These are phyloP conservation scores for Colletotrichum plurivorum DNA, from an alignment of 2,329 filamentous ascomycete species.

Conservation along the genomic window DNA sequence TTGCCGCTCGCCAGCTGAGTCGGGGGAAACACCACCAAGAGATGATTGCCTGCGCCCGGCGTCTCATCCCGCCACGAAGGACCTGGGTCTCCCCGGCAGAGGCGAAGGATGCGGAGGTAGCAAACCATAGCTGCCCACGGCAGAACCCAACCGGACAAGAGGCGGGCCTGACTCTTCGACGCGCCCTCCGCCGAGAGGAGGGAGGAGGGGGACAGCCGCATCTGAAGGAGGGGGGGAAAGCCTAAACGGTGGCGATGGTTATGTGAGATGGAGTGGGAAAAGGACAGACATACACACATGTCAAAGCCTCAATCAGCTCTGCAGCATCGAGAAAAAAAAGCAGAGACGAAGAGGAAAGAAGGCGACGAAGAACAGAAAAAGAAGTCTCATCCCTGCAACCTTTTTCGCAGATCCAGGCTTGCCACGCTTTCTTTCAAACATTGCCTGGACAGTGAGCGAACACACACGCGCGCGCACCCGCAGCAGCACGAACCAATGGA, in stretches of 20 bases:
- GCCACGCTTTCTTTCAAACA: too few species aligned
- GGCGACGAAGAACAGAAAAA: background rate
- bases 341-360: background rate
- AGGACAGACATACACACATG: slow-evolving; percentile 2
- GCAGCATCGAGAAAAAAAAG: background rate
- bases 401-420: background rate
- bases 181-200: slow-evolving; percentile 5
- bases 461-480: too few species aligned
- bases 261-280: slow-evolving; percentile 13
- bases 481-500: slow-evolving; percentile 19
- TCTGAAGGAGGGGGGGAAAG: slow-evolving; percentile 35
- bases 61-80: slow-evolving; percentile 35
- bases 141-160: background rate
- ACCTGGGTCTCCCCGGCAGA: slow-evolving; percentile 32
- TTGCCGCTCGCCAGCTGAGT: slow-evolving; percentile 27
- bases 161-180: slow-evolving; percentile 29
- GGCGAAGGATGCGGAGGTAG: slow-evolving; percentile 10
- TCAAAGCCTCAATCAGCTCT: background rate
- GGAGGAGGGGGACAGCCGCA: slow-evolving; percentile 31
- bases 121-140: slow-evolving; percentile 5
- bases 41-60: slow-evolving; percentile 19
- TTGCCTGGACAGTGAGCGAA: background rate
- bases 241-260: slow-evolving; percentile 33
- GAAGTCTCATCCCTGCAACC: background rate
- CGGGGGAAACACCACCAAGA: slow-evolving; percentile 31